A percentile compares a stretch with the other conserved stretches of the same genome.
Conservation (phyloP, 495 filamentous ascomycete genomes). For the Ascodesmis nigricans region DNA sequence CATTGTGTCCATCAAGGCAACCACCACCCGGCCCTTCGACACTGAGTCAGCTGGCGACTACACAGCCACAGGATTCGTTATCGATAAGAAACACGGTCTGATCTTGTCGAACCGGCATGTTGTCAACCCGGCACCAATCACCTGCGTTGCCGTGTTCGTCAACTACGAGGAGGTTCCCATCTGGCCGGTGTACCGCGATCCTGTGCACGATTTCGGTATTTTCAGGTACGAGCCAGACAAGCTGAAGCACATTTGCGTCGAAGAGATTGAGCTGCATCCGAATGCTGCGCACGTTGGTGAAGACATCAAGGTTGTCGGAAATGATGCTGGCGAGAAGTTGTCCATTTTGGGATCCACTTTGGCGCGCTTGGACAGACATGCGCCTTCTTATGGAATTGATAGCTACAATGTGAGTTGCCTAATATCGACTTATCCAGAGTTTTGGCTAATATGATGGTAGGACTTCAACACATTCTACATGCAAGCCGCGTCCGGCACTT, state of each 20-base stretch:
- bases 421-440: not conserved
- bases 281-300: conserved; percentile 20
- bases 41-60: conserved; percentile 22
- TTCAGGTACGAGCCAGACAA: conserved; percentile 21
- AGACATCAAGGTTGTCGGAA: conserved; percentile 22
- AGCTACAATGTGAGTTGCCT: conserved; percentile 14
- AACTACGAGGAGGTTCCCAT: conserved; percentile 22
- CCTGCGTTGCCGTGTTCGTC: conserved; percentile 22
- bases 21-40: conserved; percentile 21
- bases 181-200: conserved; percentile 21
- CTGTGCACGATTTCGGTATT: conserved; percentile 21
- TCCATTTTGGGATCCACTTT: conserved; percentile 22
- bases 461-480: conserved; percentile 24
- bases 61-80: conserved; percentile 21
- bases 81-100: conserved; percentile 21
- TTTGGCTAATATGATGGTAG: conserved; percentile 1
- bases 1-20: conserved; percentile 22
- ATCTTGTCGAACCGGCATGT: conserved; percentile 22
- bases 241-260: conserved; percentile 20
- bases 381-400: conserved; percentile 20
- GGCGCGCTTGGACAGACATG: conserved; percentile 19
- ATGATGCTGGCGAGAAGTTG: conserved; percentile 21
- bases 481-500: conserved; percentile 22
- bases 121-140: conserved; percentile 21
- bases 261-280: conserved; percentile 21